Evolutionary conservation across 106 monocot genomes (phyloP).

Genomic region (Dendrobium huoshanense): DNA sequence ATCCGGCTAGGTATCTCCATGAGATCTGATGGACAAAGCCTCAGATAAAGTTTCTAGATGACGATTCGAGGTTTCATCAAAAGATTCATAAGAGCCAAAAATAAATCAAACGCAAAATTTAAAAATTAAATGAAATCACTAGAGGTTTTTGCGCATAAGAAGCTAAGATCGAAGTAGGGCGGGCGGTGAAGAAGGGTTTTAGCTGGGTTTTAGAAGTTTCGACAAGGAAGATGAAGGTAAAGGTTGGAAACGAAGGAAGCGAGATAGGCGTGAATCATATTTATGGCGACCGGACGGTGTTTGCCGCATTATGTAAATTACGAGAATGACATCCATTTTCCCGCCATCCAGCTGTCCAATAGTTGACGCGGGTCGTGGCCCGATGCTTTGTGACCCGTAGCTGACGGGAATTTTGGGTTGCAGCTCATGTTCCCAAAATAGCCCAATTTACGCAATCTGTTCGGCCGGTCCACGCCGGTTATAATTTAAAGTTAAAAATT

Average conservation of each 20-base stretch:
- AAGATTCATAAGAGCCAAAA: not conserved
- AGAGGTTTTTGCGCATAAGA: not conserved
- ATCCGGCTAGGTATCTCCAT: not conserved
- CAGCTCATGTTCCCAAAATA: too few relatives aligned
- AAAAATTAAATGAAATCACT: not conserved
- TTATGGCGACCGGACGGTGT: not conserved
- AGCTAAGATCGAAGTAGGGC: too few relatives aligned
- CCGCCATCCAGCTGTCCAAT: conserved; percentile 5
- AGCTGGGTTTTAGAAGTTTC: not conserved
- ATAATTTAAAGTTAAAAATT: too few relatives aligned
- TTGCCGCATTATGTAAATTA: not conserved
- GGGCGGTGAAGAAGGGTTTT: not conserved
- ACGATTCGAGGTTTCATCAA: conserved; percentile 1
- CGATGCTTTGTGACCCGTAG: not conserved
- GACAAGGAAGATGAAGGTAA: not conserved
- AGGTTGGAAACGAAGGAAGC: not conserved
- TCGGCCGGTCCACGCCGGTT: too few relatives aligned
- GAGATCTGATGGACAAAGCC: not conserved
- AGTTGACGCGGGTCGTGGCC: not conserved
- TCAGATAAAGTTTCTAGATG: not conserved
- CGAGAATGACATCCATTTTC: not conserved
- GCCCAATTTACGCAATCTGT: too few relatives aligned
- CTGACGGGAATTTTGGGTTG: not conserved
- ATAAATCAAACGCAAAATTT: not conserved
- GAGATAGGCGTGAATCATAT: not conserved